Base-by-base conservation (phyloP, 2,329 filamentous ascomycete genomes). In the Aphanoascus verrucosus region DNA sequence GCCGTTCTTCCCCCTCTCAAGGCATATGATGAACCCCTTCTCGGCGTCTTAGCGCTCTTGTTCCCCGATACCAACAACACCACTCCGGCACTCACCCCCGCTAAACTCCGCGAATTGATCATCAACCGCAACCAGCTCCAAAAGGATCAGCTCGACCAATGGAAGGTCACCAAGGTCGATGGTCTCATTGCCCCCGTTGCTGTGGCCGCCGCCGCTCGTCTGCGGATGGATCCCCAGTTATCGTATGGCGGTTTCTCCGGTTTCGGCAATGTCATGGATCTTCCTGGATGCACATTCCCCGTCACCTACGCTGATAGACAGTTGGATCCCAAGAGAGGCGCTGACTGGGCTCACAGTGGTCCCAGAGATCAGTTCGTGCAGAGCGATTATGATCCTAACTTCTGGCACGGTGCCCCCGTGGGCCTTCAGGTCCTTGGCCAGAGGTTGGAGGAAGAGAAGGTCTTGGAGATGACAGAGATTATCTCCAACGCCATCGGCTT, bases 391-490 rank as follows among this genome's bases (percentile, higher is more conserved):
- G 74, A 78, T 57, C 66, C 74, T 0, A 71, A 74, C 17, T 63
- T 71, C 1, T 77, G 73, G 52, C 61, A 78, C 55, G 74, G 73
- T 1, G 73, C 70, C 1, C 73, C 73, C 9, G 74, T 76, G 4
- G 69, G 68, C 2, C 55, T 77, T 3, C 74, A 78, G 59, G 59
- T 77, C 28, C 65, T 78, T 4, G 74, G 69, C 4, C 65, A 74
- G 11, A 69, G 74, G 41, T 69, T 75, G 49, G 69, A 76, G 55
- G 75, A 78, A 60, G 75, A 78, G 64, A 78, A 76, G 60, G 68
- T 76, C 34, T 46, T 54, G 14, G 43, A 48, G n/a, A 53, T 53
- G 51, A 48, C 44, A 5, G 71, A 74, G 53, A 43, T 53, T 20
- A 53, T 53, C 14, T 42, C 51, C 7, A 19, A 42, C 7, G 20